phyloP scores from a whole-genome alignment of 2,329 filamentous ascomycete genomes.

The Leptoxyphium fumago region DNA sequence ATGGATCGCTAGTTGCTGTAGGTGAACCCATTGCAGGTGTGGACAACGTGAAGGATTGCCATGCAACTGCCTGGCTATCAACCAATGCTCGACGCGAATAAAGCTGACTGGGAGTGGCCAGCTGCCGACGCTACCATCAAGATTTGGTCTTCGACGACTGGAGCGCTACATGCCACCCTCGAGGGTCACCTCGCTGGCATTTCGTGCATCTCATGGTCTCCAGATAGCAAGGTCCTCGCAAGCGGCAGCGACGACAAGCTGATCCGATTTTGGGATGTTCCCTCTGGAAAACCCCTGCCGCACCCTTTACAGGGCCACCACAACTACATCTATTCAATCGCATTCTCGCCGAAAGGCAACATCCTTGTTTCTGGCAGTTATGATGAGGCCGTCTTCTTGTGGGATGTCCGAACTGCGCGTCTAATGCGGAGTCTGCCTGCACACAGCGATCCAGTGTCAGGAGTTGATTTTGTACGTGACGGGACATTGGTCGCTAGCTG shows the following conservation, averaged over 20 bases:
- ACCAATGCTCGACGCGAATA: too few species aligned
- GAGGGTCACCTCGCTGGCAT: slow-evolving; percentile 89
- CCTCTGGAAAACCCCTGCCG: slow-evolving; percentile 43
- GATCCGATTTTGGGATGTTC: slow-evolving; percentile 76
- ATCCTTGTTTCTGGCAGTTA: slow-evolving; percentile 91
- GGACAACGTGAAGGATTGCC: background rate
- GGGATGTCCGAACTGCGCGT: slow-evolving; percentile 80
- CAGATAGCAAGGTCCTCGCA: slow-evolving; percentile 73
- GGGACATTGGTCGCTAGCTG: slow-evolving; percentile 87
- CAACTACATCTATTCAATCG: slow-evolving; percentile 88
- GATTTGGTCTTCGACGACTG: slow-evolving; percentile 72
- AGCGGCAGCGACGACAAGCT: slow-evolving; percentile 93
- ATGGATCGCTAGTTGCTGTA: slow-evolving; percentile 76
- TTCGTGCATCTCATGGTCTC: slow-evolving; percentile 85
- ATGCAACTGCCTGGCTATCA: background rate
- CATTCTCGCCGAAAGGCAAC: slow-evolving; percentile 96
- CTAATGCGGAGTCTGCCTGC: slow-evolving; percentile 85
- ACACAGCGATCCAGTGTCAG: slow-evolving; percentile 85
- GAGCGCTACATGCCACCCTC: slow-evolving; percentile 70
- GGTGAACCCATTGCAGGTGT: slow-evolving; percentile 10
- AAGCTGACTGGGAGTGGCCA: slow-evolving; percentile 12
- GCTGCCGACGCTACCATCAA: slow-evolving; percentile 80
- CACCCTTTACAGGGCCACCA: slow-evolving; percentile 68
- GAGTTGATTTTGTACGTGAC: slow-evolving; percentile 84
- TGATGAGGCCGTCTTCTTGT: slow-evolving; percentile 91